Evolutionary conservation across 2,329 filamentous ascomycete genomes (phyloP), one percentile per base, ranked within the genome.

Genomic region (Apiospora malaysiana): DNA sequence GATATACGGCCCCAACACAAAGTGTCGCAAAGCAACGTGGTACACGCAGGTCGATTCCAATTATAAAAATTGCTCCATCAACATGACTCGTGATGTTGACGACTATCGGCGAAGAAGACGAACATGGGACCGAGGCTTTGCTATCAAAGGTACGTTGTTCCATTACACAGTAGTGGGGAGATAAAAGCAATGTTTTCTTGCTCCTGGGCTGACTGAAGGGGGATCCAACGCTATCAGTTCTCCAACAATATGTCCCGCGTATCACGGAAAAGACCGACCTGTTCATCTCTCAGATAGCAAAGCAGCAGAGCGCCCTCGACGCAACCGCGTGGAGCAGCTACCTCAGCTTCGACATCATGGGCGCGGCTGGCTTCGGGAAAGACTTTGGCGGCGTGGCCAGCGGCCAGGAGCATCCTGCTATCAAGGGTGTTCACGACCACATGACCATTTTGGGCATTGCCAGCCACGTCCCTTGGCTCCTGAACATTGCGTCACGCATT

Each of bases 21-120:
- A 78, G 72, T 84, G 82, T 45, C 74, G 71, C 23, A 86, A 86
- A 71, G 75, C 74, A 1, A 73, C 78, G 0, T 86, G 80, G 79
- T 86, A 87, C 73, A 79, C 81, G 32, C 73, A 75, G 12, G 25
- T 69, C 1, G 69, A 71, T n/a, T 59, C 68, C 70, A 40, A 78
- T 75, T 16, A 66, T 66, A n/a, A 82, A 80, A 25, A 75, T 16
- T 72, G 74, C 0, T 82, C 82, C 0, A 74, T 87, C 71, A 81
- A 84, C 56, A 80, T 79, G 18, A 78, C 75, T 5, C 79, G 84
- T 5, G 78, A 83, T 65, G 65, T 69, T 8, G 70, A 75, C 1
- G 70, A 73, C 4, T 76, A 79, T 65, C 70, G 71, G 16, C 70
- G 66, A 0, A 71, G 78, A 25, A 74, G 76, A 10, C 75, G 69